These are phyloP conservation scores for Dactylellina cionopaga DNA, from an alignment of 2,329 filamentous ascomycete species.

Conservation along the genomic window DNA sequence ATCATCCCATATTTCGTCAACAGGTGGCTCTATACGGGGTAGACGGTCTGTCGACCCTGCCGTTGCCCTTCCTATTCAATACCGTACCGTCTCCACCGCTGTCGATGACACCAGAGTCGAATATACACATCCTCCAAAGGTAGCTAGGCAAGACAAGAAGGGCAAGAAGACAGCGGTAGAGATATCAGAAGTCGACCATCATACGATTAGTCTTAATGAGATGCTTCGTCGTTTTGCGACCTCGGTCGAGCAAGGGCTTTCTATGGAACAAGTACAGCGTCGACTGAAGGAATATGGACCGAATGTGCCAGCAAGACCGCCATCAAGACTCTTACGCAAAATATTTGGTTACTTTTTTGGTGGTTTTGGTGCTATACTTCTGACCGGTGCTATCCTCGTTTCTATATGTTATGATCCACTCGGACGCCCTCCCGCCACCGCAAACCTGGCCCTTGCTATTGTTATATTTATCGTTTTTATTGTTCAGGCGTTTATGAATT, in stretches of 20 bases:
- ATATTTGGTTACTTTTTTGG: slow-evolving; percentile 78
- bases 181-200: slow-evolving; percentile 42
- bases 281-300: slow-evolving; percentile 69
- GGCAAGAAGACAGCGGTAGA: slow-evolving; percentile 40
- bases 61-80: slow-evolving; percentile 41
- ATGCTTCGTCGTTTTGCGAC: slow-evolving; percentile 41
- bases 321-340: slow-evolving; percentile 69
- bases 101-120: slow-evolving; percentile 34
- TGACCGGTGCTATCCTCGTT: slow-evolving; percentile 75
- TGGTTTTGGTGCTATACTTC: slow-evolving; percentile 77
- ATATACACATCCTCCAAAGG: slow-evolving; percentile 14
- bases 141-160: slow-evolving; percentile 31
- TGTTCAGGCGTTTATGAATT: slow-evolving; percentile 67
- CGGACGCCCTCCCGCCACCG: slow-evolving; percentile 74
- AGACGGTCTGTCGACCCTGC: slow-evolving; percentile 40
- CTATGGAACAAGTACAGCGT: slow-evolving; percentile 26
- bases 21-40: slow-evolving; percentile 23
- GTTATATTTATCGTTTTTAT: slow-evolving; percentile 75
- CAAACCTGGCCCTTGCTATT: slow-evolving; percentile 78
- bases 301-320: slow-evolving; percentile 74
- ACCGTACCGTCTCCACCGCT: slow-evolving; percentile 40
- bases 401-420: slow-evolving; percentile 81
- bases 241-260: slow-evolving; percentile 41
- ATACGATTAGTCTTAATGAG: slow-evolving; percentile 42
- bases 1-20: slow-evolving; percentile 11